Conservation (phyloP, 2,329 filamentous ascomycete genomes). For the Pyricularia sp. region DNA sequence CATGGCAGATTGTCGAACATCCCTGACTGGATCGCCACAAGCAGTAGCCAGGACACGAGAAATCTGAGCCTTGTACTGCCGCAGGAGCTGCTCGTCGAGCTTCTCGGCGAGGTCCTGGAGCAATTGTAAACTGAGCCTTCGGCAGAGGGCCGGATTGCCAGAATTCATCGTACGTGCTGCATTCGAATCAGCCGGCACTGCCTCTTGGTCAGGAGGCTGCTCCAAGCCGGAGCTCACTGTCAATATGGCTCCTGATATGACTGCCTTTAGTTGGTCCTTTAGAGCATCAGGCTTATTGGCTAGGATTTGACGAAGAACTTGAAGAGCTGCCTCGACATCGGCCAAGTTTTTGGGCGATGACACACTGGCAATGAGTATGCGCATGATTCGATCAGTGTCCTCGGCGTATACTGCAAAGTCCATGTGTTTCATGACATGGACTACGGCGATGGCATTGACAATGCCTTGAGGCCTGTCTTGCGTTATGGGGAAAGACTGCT, state of each 20-base stretch:
- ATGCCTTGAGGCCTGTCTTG: conserved; percentile 12
- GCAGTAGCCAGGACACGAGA: conserved; percentile 34
- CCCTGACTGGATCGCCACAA: conserved; percentile 39
- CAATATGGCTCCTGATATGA: conserved; percentile 30
- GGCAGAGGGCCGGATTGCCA: conserved; percentile 19
- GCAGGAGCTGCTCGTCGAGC: conserved; percentile 33
- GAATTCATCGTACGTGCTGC: background rate
- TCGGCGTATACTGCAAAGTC: conserved; percentile 37
- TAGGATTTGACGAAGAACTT: conserved; percentile 35
- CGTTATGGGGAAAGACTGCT: conserved; percentile 23
- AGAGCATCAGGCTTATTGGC: conserved; percentile 30
- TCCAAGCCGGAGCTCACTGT: conserved; percentile 15
- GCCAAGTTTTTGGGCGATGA: conserved; percentile 25
- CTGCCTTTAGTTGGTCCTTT: conserved; percentile 32
- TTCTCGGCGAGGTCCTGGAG: conserved; percentile 31
- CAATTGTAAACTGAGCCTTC: conserved; percentile 34
- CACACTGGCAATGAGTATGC: conserved; percentile 34
- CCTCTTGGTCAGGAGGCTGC: background rate
- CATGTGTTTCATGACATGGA: conserved; percentile 37
- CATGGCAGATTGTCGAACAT: conserved; percentile 36
- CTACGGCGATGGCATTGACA: conserved; percentile 32
- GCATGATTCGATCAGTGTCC: conserved; percentile 31
- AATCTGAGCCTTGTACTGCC: conserved; percentile 29
- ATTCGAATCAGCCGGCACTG: background rate
- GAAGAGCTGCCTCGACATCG: conserved; percentile 34